Evolutionary conservation across 768 basidiomycete genomes (phyloP), one percentile per base, ranked within the genome.

Genomic region (Saitozyma sp.): DNA sequence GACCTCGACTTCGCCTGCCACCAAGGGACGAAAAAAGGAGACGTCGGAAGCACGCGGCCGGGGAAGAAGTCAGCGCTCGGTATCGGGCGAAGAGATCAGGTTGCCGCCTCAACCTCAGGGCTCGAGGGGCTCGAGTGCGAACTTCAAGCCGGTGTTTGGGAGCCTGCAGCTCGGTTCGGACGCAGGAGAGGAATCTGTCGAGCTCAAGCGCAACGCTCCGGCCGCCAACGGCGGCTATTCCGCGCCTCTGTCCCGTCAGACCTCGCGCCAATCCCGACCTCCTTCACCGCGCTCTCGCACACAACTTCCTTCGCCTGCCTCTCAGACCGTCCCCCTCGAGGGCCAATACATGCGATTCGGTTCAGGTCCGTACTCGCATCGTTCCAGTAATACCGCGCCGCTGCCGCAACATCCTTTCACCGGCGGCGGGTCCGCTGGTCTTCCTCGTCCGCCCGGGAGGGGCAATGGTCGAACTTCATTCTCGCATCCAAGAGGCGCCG

Each of bases 341-440:
- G 51, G 51, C 51, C 29, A 29, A 29, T 29, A 29, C 5, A 29
- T 64, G 48, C 59, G 60, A 43, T 40, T 53, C 16, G 62, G 59
- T n/a, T 19, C 50, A 20, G 60, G 51, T 9, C 59, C 61, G 4
- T 42, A 48, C 59, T 59, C 9, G 61, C 55, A 54, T 17, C 48
- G 8, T 41, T 62, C 60, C n/a, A 69, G 59, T 50, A 60, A 49
- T 20, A 70, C 71, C n/a, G 69, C 73, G 5, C 70, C 73, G 11
- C 42, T 74, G 16, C 66, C 70, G n/a, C 70, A 72, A 63, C 59
- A 69, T 20, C 39, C 68, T 5, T 66, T 67, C 59, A 58, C 54
- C 16, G 41, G 41, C 19, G 56, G 40, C 42, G 42, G 40, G n/a
- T 61, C 19, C 40, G 29, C 39, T 2, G 51, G 41, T 10, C 20